Evolutionary conservation across 495 filamentous ascomycete genomes (phyloP).

Genomic region (Chaetomium tenue): DNA sequence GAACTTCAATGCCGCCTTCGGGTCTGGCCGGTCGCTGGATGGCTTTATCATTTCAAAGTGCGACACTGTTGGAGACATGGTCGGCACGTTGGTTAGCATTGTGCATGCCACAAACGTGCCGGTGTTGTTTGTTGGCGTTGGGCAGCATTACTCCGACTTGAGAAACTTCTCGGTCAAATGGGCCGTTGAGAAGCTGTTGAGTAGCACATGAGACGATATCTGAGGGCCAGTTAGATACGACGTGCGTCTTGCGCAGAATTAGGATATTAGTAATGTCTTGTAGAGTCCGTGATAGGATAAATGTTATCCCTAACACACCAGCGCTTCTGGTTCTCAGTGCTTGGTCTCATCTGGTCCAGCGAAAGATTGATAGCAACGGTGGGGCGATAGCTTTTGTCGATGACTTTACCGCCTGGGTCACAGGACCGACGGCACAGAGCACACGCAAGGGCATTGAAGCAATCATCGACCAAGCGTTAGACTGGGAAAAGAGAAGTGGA

Average conservation of each 20-base stretch:
- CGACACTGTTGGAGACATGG: conserved; percentile 98
- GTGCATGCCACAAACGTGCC: conserved; percentile 96
- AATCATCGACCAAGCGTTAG: too few relatives aligned
- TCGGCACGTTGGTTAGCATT: conserved; percentile 93
- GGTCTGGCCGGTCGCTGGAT: conserved; percentile 72
- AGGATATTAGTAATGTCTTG: conserved; percentile 6
- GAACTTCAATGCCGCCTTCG: conserved; percentile 93
- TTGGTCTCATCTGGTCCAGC: too few relatives aligned
- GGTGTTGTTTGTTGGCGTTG: conserved; percentile 89
- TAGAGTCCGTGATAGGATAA: background rate
- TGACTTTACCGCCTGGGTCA: too few relatives aligned
- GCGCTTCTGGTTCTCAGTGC: background rate
- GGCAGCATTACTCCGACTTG: conserved; percentile 95
- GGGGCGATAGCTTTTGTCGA: too few relatives aligned
- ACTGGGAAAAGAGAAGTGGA: too few relatives aligned
- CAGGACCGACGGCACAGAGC: too few relatives aligned
- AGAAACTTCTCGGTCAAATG: conserved; percentile 89
- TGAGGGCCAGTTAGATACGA: too few relatives aligned
- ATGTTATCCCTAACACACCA: background rate
- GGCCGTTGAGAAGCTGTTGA: conserved; percentile 75
- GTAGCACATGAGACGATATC: conserved; percentile 30
- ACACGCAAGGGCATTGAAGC: too few relatives aligned
- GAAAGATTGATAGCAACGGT: too few relatives aligned
- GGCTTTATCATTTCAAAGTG: conserved; percentile 99
- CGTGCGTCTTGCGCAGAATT: background rate